These are phyloP conservation scores for Aspergillus affinis DNA, from an alignment of 495 filamentous ascomycete genomes.

Conservation along the genomic window DNA sequence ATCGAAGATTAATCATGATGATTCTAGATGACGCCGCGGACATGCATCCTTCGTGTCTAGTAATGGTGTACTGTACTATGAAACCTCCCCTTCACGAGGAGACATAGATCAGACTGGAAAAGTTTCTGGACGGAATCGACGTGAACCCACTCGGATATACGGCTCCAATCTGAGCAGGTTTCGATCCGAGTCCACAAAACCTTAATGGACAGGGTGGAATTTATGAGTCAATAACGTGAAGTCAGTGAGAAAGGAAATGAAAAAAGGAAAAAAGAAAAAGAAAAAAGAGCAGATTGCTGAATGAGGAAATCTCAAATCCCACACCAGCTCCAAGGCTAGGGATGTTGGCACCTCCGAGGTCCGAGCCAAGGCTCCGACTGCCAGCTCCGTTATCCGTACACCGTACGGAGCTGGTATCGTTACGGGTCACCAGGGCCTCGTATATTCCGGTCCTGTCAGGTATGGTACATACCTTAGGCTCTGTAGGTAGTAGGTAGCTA, in stretches of 20 bases:
- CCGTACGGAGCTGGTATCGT: not conserved
- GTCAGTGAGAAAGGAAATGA: not conserved
- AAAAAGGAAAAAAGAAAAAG: slow-evolving; percentile 2
- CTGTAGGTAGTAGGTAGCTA: no score
- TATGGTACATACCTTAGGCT: not conserved
- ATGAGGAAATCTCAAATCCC: slow-evolving; percentile 20
- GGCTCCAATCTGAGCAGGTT: slow-evolving; percentile 13
- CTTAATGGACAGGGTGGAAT: not conserved
- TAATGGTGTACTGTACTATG: not conserved
- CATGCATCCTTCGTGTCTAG: not conserved
- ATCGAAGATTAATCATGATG: not conserved
- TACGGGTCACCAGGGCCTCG: not conserved
- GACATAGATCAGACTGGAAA: not conserved
- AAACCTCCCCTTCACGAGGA: not conserved
- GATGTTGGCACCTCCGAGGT: slow-evolving; percentile 22
- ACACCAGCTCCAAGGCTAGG: slow-evolving; percentile 10
- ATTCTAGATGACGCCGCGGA: not conserved
- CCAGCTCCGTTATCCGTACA: not conserved
- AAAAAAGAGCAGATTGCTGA: slow-evolving; percentile 12
- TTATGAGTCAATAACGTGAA: not conserved
- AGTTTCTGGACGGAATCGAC: not conserved
- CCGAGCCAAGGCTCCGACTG: slow-evolving; percentile 20
- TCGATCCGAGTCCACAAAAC: slow-evolving; percentile 6
- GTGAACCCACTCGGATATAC: slow-evolving; percentile 20
- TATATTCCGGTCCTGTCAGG: slow-evolving; percentile 3